phyloP scores from a whole-genome alignment of 2,329 filamentous ascomycete species.

The Penicillium sp. region DNA sequence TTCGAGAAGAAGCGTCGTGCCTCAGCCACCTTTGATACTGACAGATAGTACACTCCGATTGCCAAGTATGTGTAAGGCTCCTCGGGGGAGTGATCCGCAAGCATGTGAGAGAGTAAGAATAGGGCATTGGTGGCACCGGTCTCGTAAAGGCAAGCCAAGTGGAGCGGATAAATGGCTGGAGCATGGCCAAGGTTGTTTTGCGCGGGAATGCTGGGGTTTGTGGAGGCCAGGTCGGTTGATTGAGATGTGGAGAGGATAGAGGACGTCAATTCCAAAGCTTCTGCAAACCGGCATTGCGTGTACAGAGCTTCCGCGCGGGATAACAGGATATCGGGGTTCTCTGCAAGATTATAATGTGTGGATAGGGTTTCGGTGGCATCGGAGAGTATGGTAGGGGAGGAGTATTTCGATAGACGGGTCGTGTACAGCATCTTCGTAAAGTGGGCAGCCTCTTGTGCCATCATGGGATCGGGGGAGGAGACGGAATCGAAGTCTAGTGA shows the following conservation, averaged over 20 bases:
- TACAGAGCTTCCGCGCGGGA: slow-evolving; percentile 88
- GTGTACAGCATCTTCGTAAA: slow-evolving; percentile 97
- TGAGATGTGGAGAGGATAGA: slow-evolving; percentile 78
- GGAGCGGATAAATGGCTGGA: slow-evolving; percentile 72
- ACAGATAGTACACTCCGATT: slow-evolving; percentile 91
- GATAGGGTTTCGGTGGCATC: slow-evolving; percentile 85
- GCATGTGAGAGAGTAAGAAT: slow-evolving; percentile 87
- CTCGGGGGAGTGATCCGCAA: slow-evolving; percentile 86
- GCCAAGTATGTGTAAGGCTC: slow-evolving; percentile 92
- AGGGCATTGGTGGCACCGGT: slow-evolving; percentile 81
- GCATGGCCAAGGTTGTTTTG: slow-evolving; percentile 45
- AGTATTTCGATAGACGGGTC: slow-evolving; percentile 91
- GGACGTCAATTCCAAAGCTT: slow-evolving; percentile 80
- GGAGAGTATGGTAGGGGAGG: slow-evolving; percentile 77
- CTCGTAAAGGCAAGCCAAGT: slow-evolving; percentile 87
- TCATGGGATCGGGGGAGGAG: slow-evolving; percentile 61
- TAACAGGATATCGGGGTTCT: slow-evolving; percentile 86
- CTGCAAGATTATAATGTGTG: slow-evolving; percentile 83
- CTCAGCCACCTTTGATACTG: slow-evolving; percentile 85
- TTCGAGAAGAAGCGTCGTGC: slow-evolving; percentile 96
- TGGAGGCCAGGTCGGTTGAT: slow-evolving; percentile 66
- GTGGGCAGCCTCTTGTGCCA: slow-evolving; percentile 81
- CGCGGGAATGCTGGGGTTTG: slow-evolving; percentile 29
- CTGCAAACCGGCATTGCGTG: slow-evolving; percentile 89
- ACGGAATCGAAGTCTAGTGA: slow-evolving; percentile 88